phyloP scores from a whole-genome alignment of 805 yeast species.

The Blastobotrys terrestris region DNA sequence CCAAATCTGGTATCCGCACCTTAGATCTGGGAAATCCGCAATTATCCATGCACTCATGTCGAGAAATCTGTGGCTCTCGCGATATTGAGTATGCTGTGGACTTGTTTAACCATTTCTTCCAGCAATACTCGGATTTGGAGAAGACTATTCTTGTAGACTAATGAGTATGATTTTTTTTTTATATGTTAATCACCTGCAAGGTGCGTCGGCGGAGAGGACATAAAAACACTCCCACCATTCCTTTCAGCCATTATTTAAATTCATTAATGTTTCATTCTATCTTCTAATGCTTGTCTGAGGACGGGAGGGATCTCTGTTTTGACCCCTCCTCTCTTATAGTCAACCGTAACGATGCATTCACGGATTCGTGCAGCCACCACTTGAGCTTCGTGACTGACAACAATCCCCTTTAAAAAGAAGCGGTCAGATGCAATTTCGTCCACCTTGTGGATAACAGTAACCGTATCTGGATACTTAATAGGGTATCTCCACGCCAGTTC shows the following conservation, averaged over 20 bases:
- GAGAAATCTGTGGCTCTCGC: slow-evolving; percentile 81
- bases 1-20: slow-evolving; percentile 80
- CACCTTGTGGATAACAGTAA: slow-evolving; percentile 27
- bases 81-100: slow-evolving; percentile 61
- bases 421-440: slow-evolving; percentile 21
- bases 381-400: slow-evolving; percentile 27
- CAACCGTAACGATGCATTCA: slow-evolving; percentile 29
- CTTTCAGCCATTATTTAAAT: not conserved
- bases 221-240: not conserved
- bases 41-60: slow-evolving; percentile 85
- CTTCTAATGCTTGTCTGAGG: slow-evolving; percentile 18
- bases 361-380: slow-evolving; percentile 29
- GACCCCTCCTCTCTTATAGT: slow-evolving; percentile 23
- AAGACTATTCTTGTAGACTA: slow-evolving; percentile 17
- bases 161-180: not conserved
- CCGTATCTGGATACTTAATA: slow-evolving; percentile 26
- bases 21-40: slow-evolving; percentile 90
- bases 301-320: slow-evolving; percentile 27
- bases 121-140: slow-evolving; percentile 21
- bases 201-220: not conserved
- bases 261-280: slow-evolving; percentile 11
- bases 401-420: slow-evolving; percentile 24
- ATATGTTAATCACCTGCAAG: not conserved
- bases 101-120: slow-evolving; percentile 60
- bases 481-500: slow-evolving; percentile 30